Base-by-base conservation (phyloP, 768 basidiomycete species). In the Lentinula edodes region DNA sequence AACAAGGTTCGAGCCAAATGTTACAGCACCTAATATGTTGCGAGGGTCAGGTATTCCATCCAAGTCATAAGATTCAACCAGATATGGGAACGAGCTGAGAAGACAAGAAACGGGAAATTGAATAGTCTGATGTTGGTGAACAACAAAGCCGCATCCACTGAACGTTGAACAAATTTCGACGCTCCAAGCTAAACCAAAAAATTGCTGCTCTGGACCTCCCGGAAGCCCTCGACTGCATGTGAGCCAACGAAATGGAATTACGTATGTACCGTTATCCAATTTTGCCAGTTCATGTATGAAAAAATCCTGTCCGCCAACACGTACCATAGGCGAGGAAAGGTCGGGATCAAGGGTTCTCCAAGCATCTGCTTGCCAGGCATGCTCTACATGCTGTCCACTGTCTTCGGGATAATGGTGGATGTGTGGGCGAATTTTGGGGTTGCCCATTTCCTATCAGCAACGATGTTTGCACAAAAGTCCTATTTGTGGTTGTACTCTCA, bases 361-460 rank as follows among this genome's bases (percentile, higher is more conserved):
- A 1, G 52, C 32, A 15, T 45, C 16, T 2, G 62, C 65, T 43
- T 69, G 67, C 59, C 60, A 60, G 16, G 67, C 61, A 50, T 67
- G 50, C 28, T 38, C 43, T 3, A 67, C 16, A 15, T 58, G 12
- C 15, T 20, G 18, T 2, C n/a, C 15, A 3, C 53, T n/a, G 61
- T 69, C 68, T 56, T 67, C 67, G 5, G 65, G 67, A 45, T 66
- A 66, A 48, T 61, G 59, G 13, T 46, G 52, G 5, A 69, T 41
- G 28, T 66, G 51, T 13, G 20, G 18, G 13, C 64, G 56, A 7
- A 69, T 62, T 5, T 16, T 8, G 12, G 67, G 68, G 48, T 69
- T 69, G 3, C 65, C 63, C 65, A 68, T 68, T 62, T 69, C 68
- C 68, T 69, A n/a, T n/a, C n/a, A n/a, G n/a, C n/a, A n/a, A n/a